A percentile compares a stretch with the other conserved stretches of the same genome.
Conservation (phyloP, 2,329 filamentous ascomycete genomes). For the Colletotrichum phormii region DNA sequence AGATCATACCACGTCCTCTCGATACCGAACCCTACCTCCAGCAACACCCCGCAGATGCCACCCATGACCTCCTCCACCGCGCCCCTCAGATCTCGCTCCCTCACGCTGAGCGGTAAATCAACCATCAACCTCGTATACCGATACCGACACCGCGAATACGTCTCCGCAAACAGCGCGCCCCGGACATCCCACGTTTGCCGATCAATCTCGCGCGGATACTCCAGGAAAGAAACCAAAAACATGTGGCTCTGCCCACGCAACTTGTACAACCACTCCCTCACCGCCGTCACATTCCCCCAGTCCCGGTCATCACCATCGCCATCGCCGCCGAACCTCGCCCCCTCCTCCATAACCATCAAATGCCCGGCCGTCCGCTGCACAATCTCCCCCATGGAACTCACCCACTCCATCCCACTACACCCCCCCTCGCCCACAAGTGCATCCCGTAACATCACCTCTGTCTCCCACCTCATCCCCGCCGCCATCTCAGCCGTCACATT, state of each 20-base stretch:
- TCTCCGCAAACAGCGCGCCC: constrained; percentile 49
- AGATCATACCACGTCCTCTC: constrained; percentile 52
- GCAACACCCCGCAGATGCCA: constrained; percentile 53
- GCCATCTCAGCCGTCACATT: constrained; percentile 47
- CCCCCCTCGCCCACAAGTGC: constrained; percentile 25
- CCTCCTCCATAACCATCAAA: constrained; percentile 46
- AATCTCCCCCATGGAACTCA: constrained; percentile 53
- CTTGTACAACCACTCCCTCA: constrained; percentile 45
- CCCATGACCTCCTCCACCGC: constrained; percentile 54
- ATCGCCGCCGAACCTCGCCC: constrained; percentile 38
- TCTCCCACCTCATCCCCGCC: constrained; percentile 45
- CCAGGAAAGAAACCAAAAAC: constrained; percentile 56
- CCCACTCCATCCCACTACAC: constrained; percentile 59
- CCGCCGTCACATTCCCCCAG: constrained; percentile 40
- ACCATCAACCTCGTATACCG: constrained; percentile 53
- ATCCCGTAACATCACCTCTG: constrained; percentile 45
- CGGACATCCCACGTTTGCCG: constrained; percentile 45
- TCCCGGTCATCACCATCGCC: neutral
- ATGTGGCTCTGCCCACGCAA: constrained; percentile 54
- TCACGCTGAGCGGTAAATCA: constrained; percentile 42
- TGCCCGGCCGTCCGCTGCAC: constrained; percentile 51
- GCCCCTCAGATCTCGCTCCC: constrained; percentile 51
- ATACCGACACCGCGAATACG: constrained; percentile 54
- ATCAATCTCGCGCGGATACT: constrained; percentile 50
- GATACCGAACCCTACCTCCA: constrained; percentile 55